Conservation (phyloP, 768 basidiomycete genomes). For the Mycena kentingensis region DNA sequence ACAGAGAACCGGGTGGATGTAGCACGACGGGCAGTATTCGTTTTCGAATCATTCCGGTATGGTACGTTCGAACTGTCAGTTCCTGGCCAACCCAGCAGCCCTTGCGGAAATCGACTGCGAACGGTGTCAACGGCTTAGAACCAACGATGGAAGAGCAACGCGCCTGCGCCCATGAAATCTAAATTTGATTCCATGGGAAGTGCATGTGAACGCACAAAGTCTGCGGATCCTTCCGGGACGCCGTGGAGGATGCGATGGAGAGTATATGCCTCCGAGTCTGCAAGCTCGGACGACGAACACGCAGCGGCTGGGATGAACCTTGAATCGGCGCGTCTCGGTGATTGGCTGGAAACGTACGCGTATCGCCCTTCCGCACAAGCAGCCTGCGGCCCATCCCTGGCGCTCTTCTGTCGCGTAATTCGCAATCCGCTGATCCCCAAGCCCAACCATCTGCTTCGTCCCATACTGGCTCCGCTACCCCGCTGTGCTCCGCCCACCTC, state of each 20-base stretch:
- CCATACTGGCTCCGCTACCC: slow-evolving; percentile 80
- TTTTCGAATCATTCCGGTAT: slow-evolving; percentile 89
- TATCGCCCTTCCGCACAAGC: slow-evolving; percentile 67
- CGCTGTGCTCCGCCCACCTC: slow-evolving; percentile 61
- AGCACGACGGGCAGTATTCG: slow-evolving; percentile 82
- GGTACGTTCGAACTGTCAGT: slow-evolving; percentile 93
- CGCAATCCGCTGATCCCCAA: slow-evolving; percentile 59
- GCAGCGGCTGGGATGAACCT: slow-evolving; percentile 46
- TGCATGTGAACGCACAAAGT: slow-evolving; percentile 74
- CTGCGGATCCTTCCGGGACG: slow-evolving; percentile 82
- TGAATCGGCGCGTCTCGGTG: slow-evolving; percentile 8
- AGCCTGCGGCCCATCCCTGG: slow-evolving; percentile 78
- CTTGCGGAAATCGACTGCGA: slow-evolving; percentile 87
- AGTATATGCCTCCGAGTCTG: slow-evolving; percentile 58
- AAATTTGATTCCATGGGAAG: slow-evolving; percentile 95
- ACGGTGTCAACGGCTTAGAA: slow-evolving; percentile 16
- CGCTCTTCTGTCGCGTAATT: slow-evolving; percentile 65
- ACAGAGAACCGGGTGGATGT: slow-evolving; percentile 41
- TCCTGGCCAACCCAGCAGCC: slow-evolving; percentile 99
- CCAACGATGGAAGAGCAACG: slow-evolving; percentile 33
- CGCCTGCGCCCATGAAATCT: slow-evolving; percentile 92
- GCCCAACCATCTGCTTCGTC: slow-evolving; percentile 46
- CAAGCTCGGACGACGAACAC: slow-evolving; percentile 56
- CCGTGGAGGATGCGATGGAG: slow-evolving; percentile 80
- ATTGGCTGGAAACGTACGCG: slow-evolving; percentile 56